These are phyloP conservation scores for Scedosporium boydii DNA, from an alignment of 2,329 filamentous ascomycete genomes.

Conservation along the genomic window DNA sequence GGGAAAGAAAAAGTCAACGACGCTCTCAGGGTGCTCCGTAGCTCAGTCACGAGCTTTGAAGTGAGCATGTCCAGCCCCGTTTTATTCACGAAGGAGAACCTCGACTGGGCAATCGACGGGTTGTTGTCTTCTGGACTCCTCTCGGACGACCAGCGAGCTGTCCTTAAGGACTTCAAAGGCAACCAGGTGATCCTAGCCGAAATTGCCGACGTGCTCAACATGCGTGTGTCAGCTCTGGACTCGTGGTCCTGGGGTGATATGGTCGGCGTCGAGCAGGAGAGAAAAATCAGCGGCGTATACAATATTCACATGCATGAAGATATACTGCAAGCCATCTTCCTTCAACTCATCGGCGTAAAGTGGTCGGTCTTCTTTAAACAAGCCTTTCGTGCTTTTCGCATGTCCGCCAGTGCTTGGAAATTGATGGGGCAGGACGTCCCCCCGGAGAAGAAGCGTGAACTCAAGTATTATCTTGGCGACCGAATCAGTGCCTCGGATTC, in stretches of 20 bases:
- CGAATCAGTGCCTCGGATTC: constrained; percentile 4
- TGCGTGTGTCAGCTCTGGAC: constrained; percentile 33
- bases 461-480: constrained; percentile 27
- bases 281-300: constrained; percentile 39
- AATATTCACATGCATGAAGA: constrained; percentile 44
- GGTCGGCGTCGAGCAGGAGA: constrained; percentile 31
- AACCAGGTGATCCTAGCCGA: constrained; percentile 33
- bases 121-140: constrained; percentile 34
- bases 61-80: constrained; percentile 16
- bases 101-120: constrained; percentile 31
- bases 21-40: constrained; percentile 17
- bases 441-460: constrained; percentile 17
- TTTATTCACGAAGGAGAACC: constrained; percentile 23
- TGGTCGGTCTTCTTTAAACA: constrained; percentile 35
- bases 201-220: constrained; percentile 43
- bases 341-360: constrained; percentile 37
- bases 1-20: constrained; percentile 15
- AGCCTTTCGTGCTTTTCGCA: constrained; percentile 21
- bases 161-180: constrained; percentile 31
- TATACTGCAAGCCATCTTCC: constrained; percentile 38
- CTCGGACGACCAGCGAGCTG: constrained; percentile 28
- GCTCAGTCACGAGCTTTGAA: constrained; percentile 21
- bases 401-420: constrained; percentile 25
- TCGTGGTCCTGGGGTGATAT: constrained; percentile 37
- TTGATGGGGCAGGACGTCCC: constrained; percentile 19